Evolutionary conservation across 352 stramenopile species (phyloP), one percentile per base, ranked within the genome.

Genomic region (Hyaloperonospora brassicae): DNA sequence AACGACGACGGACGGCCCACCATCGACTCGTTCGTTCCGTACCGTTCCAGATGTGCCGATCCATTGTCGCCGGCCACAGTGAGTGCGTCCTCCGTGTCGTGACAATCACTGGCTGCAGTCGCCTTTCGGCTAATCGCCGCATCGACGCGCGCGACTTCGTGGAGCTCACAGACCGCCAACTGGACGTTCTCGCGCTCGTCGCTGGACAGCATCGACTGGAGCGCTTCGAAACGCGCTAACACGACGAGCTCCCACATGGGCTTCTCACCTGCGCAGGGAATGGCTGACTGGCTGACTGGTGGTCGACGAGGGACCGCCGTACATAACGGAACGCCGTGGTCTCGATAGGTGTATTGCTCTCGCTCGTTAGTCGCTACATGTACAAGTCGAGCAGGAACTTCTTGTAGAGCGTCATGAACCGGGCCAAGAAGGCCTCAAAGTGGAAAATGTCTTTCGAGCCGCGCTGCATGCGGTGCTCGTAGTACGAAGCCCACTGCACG

Each of bases 371-470:
- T 47, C 42, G 46, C 52, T 73, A 89, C 78, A 87, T 88, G 77
- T 89, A 92, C 23, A 98, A 65, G 52, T 97, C 91, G 34, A 98
- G 89, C 2, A 99, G 69, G 77, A 97, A 98, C 61, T 95, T 95
- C 73, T 99, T 99, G 84, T 99, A 99, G 61, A 99, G 81, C 47
- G 85, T 42, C 36, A 21, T 42, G 11, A 21, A 42, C 73, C 98
- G 98, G 51, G 96, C 96, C 54, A 99, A 77, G 73, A 99, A 99
- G 10, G 97, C 96, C 72, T 99, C 97, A 46, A 99, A 86, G 79
- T 99, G 96, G 79, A 99, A 98, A 59, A 99, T 98, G 54, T 99
- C 95, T 75, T 99, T 99, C 63, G 84, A 92, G 38, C 96, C 81
- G 76, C 76, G 72, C 56, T 94, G 79, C 74, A 99, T 91, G 42